phyloP scores from a whole-genome alignment of 2,329 filamentous ascomycete species.

The Sporothrix inflata region DNA sequence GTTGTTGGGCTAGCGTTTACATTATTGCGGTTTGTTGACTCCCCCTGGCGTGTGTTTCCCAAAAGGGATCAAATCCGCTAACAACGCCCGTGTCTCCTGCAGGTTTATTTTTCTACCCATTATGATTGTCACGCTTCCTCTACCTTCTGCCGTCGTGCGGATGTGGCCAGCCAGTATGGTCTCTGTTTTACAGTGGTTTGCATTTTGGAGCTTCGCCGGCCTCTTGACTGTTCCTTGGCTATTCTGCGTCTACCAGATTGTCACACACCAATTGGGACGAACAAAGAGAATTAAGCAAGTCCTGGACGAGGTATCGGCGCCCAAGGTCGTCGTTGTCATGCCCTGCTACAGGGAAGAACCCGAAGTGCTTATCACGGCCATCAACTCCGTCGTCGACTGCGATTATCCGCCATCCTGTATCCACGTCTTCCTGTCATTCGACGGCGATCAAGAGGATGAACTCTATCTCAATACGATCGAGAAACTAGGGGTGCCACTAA shows the following conservation, averaged over 20 bases:
- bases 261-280: conserved; percentile 83
- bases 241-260: conserved; percentile 88
- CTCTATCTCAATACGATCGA: conserved; percentile 85
- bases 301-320: conserved; percentile 81
- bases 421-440: conserved; percentile 94
- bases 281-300: conserved; percentile 80
- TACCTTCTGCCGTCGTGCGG: conserved; percentile 71
- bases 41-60: neutral
- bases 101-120: conserved; percentile 87
- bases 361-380: conserved; percentile 78
- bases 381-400: conserved; percentile 90
- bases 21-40: conserved; percentile 65
- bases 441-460: conserved; percentile 86
- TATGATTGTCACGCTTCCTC: conserved; percentile 88
- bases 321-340: conserved; percentile 96
- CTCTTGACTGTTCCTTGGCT: conserved; percentile 89
- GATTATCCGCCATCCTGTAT: conserved; percentile 92
- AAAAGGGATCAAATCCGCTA: neutral
- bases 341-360: conserved; percentile 93
- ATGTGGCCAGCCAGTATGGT: conserved; percentile 75
- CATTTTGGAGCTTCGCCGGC: conserved; percentile 88
- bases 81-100: conserved; percentile 3
- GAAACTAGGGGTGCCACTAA: conserved; percentile 78
- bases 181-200: conserved; percentile 83
- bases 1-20: conserved; percentile 72